Evolutionary conservation across 345 rosid genomes (phyloP).

Genomic region (Gossypium ekmanianum): DNA sequence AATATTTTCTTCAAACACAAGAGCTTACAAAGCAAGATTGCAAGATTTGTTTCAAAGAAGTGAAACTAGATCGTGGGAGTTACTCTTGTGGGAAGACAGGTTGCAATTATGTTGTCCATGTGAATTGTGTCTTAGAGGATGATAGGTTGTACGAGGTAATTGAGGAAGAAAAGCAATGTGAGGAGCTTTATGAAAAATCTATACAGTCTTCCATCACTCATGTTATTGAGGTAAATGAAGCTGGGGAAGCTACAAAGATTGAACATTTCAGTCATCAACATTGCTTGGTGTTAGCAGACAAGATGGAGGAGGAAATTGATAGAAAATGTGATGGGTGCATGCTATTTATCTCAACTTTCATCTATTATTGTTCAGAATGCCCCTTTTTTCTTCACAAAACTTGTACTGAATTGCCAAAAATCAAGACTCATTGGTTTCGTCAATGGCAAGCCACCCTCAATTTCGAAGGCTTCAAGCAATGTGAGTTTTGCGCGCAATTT

Average conservation of each 20-base stretch:
- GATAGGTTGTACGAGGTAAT: conserved; percentile 12
- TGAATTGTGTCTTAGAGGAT: conserved; percentile 18
- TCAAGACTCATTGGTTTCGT: not conserved
- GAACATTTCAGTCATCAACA: not conserved
- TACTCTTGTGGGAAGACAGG: conserved; percentile 8
- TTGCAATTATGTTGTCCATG: conserved; percentile 22
- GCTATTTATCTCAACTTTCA: not conserved
- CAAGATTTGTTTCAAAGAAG: conserved; percentile 4
- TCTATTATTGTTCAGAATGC: too few species aligned
- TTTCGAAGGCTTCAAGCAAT: rapidly evolving
- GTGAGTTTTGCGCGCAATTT: rapidly evolving
- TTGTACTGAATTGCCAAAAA: not conserved
- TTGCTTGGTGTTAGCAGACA: not conserved
- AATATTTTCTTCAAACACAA: not conserved
- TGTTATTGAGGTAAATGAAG: not conserved
- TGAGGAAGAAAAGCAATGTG: not conserved
- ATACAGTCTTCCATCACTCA: not conserved
- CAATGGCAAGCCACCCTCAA: rapidly evolving
- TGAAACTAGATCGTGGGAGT: conserved; percentile 14
- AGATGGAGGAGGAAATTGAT: not conserved
- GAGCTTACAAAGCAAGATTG: not conserved
- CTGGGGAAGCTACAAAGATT: conserved; percentile 6
- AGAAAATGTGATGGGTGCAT: not conserved
- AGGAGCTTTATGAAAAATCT: not conserved
- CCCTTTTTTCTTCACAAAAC: too few species aligned